These are phyloP conservation scores for Heliamphora exappendiculata DNA, from an alignment of 148 eudicot species.

Conservation along the genomic window DNA sequence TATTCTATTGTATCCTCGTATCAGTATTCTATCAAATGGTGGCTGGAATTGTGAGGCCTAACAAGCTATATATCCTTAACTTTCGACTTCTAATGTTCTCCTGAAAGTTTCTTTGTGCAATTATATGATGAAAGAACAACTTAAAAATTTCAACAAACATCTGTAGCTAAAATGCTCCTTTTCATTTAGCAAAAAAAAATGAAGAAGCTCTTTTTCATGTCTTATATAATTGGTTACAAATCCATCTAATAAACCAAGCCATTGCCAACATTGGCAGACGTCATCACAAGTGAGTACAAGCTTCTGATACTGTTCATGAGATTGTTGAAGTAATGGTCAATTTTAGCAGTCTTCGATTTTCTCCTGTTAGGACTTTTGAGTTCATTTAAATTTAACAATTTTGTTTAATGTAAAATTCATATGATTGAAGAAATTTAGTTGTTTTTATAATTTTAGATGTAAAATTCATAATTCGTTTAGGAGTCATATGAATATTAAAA, in stretches of 20 bases:
- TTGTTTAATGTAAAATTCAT: too few species aligned
- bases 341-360: not conserved
- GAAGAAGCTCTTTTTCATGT: too few species aligned
- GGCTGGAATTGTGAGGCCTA: conserved; percentile 5
- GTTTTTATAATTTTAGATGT: too few species aligned
- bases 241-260: not conserved
- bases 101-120: conserved; percentile 4
- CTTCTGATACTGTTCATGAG: not conserved
- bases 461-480: too few species aligned
- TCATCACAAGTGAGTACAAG: not conserved
- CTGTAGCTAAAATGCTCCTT: not conserved
- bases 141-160: not conserved
- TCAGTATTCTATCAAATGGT: not conserved
- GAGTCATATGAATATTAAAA: too few species aligned
- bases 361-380: too few species aligned
- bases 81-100: not conserved
- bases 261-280: not conserved
- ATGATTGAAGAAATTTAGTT: too few species aligned
- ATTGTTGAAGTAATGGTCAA: not conserved
- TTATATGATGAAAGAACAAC: not conserved
- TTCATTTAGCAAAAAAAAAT: too few species aligned
- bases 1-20: not conserved
- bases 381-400: too few species aligned
- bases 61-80: conserved; percentile 4
- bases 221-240: too few species aligned